Evolutionary conservation across 2,329 filamentous ascomycete species (phyloP), one percentile per base, ranked within the genome.

Genomic region (Colletotrichum neosansevieriae): DNA sequence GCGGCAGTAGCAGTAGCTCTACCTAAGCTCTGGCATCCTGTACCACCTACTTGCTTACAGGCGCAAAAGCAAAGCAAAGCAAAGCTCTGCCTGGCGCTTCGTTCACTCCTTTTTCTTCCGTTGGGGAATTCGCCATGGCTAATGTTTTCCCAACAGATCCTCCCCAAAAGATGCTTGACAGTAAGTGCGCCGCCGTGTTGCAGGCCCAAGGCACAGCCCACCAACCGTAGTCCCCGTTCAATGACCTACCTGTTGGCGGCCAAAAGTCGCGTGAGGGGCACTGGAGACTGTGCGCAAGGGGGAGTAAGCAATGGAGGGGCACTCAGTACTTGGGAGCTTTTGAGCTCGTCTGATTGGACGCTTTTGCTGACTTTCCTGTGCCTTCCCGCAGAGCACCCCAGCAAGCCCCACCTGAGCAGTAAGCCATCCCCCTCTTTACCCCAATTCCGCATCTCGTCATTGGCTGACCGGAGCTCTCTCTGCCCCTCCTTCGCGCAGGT

Each of bases 381-480:
- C 78, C 73, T 72, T 65, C 71, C 64, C 70, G 71, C 77, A 91
- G 89, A 91, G 81, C 90, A 92, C 77, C 89, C 89, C 70, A 87
- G 86, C 80, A 90, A 91, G 80, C 89, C 90, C 79, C 89, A 92
- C 82, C 77, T 92, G 68, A 81, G 79, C 75, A 86, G 89, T 89
- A 83, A 85, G 87, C 82, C 50, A 24, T 44, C 29, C 57, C 58
- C 67, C 50, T 21, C 44, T 67, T 67, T 61, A 71, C 64, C 63
- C 70, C 71, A 70, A 71, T 63, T 62, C 36, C 54, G 17, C 19
- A 21, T 24, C 17, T 47, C 4, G 9, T 50, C 66, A 69, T 69
- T 69, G 61, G 66, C 66, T 69, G 56, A 69, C 54, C 56, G 54
- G 66, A 66, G 65, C 65, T 65, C 11, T 61, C 50, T 38, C 38